Evolutionary conservation across 2,329 filamentous ascomycete species (phyloP).

Genomic region (Periconia sp.): DNA sequence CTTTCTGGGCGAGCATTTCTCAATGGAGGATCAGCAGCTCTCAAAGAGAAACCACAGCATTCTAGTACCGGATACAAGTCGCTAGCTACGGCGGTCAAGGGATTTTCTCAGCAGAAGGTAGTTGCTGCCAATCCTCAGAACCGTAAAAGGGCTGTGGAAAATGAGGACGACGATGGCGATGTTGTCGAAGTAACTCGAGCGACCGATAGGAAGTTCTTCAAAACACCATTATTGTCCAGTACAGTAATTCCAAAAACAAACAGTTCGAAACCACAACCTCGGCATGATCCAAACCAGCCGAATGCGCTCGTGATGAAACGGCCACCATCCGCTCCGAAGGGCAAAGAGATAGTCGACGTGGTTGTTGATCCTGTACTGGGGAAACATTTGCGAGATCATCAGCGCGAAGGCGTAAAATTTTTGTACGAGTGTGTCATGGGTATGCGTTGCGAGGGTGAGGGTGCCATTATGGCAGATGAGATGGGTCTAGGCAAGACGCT

Average conservation of each 20-base stretch:
- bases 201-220: conserved; percentile 57
- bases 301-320: conserved; percentile 69
- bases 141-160: neutral
- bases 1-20: conserved; percentile 53
- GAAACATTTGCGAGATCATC: conserved; percentile 66
- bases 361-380: conserved; percentile 69
- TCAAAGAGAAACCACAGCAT: conserved; percentile 17
- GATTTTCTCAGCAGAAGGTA: neutral
- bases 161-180: neutral
- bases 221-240: conserved; percentile 60
- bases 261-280: conserved; percentile 56
- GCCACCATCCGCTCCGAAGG: conserved; percentile 57
- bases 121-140: neutral
- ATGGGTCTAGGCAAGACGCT: conserved; percentile 77
- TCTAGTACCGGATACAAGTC: conserved; percentile 19
- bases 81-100: neutral
- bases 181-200: conserved; percentile 38
- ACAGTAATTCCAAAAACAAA: conserved; percentile 53
- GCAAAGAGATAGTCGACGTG: conserved; percentile 70
- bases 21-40: conserved; percentile 21
- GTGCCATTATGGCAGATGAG: conserved; percentile 72
- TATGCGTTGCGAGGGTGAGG: conserved; percentile 66
- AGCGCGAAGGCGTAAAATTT: conserved; percentile 69
- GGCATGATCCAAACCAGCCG: conserved; percentile 63
- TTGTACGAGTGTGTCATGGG: conserved; percentile 78